Conservation (phyloP, 2,329 filamentous ascomycete genomes). For the Fusarium metavorans region DNA sequence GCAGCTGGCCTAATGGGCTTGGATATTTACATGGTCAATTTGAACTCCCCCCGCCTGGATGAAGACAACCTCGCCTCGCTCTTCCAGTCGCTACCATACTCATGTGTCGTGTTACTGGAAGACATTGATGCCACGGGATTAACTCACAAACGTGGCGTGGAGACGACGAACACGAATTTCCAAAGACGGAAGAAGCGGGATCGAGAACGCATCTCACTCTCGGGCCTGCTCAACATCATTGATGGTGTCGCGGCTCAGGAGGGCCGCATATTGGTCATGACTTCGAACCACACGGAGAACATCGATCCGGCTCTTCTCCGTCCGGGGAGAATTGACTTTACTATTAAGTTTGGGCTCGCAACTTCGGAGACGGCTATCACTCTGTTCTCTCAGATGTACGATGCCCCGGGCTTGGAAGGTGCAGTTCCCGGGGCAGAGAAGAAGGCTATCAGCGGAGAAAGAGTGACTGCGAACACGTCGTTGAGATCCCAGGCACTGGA, state of each 20-base stretch:
- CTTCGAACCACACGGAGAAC: constrained; percentile 64
- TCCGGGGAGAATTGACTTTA: constrained; percentile 21
- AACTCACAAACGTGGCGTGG: constrained; percentile 4
- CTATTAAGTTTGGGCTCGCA: constrained; percentile 19
- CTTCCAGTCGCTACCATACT: constrained; percentile 8
- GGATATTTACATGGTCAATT: constrained; percentile 34
- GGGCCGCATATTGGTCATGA: constrained; percentile 78
- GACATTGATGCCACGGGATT: constrained; percentile 29
- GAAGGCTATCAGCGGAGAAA: neutral
- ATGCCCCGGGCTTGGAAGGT: neutral
- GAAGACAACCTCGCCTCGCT: constrained; percentile 25
- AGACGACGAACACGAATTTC: neutral
- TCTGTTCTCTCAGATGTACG: constrained; percentile 26
- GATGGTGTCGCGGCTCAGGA: constrained; percentile 76
- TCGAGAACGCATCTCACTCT: constrained; percentile 54
- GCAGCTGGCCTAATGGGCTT: constrained; percentile 27
- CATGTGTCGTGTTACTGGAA: constrained; percentile 26
- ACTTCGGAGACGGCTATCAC: constrained; percentile 2
- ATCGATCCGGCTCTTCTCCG: constrained; percentile 24
- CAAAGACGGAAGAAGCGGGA: neutral
- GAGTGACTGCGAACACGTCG: neutral
- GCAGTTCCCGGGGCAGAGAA: neutral
- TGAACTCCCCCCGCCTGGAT: constrained; percentile 7
- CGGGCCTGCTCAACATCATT: constrained; percentile 75
- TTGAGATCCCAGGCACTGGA: constrained; percentile 6